Evolutionary conservation across 1,284 basidiomycete species (phyloP), one percentile per base, ranked within the genome.

Genomic region (Fomitopsis palustris): DNA sequence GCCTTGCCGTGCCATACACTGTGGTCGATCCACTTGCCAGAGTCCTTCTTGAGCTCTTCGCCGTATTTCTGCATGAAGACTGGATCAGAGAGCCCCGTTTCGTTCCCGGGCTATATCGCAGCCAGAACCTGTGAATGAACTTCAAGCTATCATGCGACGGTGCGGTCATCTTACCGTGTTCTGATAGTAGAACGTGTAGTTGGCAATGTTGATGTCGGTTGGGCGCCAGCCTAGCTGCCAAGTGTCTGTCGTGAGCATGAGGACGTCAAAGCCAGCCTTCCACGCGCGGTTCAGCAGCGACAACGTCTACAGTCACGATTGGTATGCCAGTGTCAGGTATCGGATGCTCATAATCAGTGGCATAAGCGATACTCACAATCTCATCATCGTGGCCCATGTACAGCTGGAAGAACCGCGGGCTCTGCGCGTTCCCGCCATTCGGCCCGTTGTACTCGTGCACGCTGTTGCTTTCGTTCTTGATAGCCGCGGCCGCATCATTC

Each of bases 311-410:
- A 39, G 21, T 16, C 23, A 27, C 25, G 47, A 39, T 19, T 17
- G 5, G 29, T 54, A 4, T 29, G 31, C 43, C 23, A 35, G 16
- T 41, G 16, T 41, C 8, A 9, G 54, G 55, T 33, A 23, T 35
- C 4, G 21, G 45, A 17, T 17, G 42, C n/a, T n/a, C 9, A 49
- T 52, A 23, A n/a, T n/a, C n/a, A n/a, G n/a, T n/a, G n/a, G n/a
- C n/a, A n/a, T n/a, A n/a, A n/a, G n/a, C n/a, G n/a, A 9, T 37
- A 42, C 21, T 60, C 43, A 77, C 77, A 42, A 84, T 72, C 35
- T 83, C 81, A 51, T 81, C 81, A 59, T 84, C 79, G 62, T 82
- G 82, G 2, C 81, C 81, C 75, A 82, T 82, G 65, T 86, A 86
- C 14, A 87, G 73, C 72, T 86, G 84, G 74, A 81, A 87, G 70